Evolutionary conservation across 1,139 yeast species (phyloP), one percentile per base, ranked within the genome.

Genomic region (Yamadazyma taylorii): DNA sequence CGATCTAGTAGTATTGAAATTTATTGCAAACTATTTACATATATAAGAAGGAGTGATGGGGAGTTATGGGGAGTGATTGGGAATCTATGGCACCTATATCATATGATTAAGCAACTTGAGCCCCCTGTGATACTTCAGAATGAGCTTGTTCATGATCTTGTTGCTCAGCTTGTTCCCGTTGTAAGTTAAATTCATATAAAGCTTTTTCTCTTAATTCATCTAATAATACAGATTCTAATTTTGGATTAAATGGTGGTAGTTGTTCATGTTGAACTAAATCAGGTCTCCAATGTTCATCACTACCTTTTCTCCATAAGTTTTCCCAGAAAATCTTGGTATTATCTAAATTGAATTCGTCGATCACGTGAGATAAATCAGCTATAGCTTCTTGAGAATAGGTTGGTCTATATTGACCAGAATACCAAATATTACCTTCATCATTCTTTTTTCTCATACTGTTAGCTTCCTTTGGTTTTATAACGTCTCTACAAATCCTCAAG

Each of bases 381-480:
- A 88, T 89, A 1, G 97, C 87, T 60, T 90, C 97, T 60, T 88
- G 96, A 9, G 95, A 72, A 61, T 83, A 86, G 0, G 94, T 82
- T 21, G 97, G 97, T 55, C 97, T 78, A 66, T 75, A 90, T 61
- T 85, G 95, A 33, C 88, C 92, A 39, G 85, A 77, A 56, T 69
- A 79, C 96, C 97, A 89, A 35, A 81, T 79, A 60, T 85, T 82
- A 1, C 95, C 94, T 39, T 81, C 87, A 30, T 73, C 78, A 55
- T 85, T 79, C 56, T 85, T 79, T 55, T 78, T 81, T 52, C 97
- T 75, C 74, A 85, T 66, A 31, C 70, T 66, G 53, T 79, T 74
- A 26, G 94, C 88, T 52, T 79, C 81, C 40, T 78, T 69, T 39
- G 70, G 69, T 47, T 75, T 70, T 24, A 71, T 59, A 16, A 76